Evolutionary conservation across 371 early-diverging fungal species (phyloP), one percentile per base, ranked within the genome.

Genomic region (Rhizopus sp.): DNA sequence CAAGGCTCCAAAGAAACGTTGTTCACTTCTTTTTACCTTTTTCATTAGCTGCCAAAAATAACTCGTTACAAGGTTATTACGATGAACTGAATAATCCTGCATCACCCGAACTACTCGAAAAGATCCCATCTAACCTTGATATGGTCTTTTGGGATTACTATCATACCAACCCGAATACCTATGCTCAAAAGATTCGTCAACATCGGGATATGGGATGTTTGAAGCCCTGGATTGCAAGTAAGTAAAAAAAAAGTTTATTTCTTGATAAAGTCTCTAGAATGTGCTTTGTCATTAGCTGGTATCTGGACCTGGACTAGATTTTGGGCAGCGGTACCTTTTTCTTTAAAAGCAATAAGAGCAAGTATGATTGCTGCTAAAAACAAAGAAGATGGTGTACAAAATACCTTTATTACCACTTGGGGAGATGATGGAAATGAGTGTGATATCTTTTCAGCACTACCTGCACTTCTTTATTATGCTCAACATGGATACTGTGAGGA

Each of bases 371-470:
- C 92, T 1, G 81, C 87, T n/a, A 93, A 86, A 53, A 63, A 68
- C 34, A 68, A 65, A 6, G 68, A 66, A 5, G 72, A 78, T 34
- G 85, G 84, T 10, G 89, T 93, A 7, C 62, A 75, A 10, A 88
- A 92, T 64, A 81, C 85, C 5, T 87, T 94, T 72, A 84, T 91
- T 35, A 94, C 93, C 0, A 83, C 86, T 42, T 90, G 94, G 93
- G 94, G 94, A 15, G 94, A 94, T 64, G 94, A 94, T 62, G 93
- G 93, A 39, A 91, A 93, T 69, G 94, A 94, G 71, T 91, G 90
- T 60, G 94, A 93, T 61, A 81, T 90, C 77, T 82, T 83, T 60
- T 90, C 91, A 2, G 68, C 89, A 7, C 70, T 93, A 7, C 93
- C 93, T 4, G 92, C 82, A 3, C 68, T 93, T 58, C 70, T 87